Base-by-base conservation (phyloP, 83 land plant species). In the Picea mariana region DNA sequence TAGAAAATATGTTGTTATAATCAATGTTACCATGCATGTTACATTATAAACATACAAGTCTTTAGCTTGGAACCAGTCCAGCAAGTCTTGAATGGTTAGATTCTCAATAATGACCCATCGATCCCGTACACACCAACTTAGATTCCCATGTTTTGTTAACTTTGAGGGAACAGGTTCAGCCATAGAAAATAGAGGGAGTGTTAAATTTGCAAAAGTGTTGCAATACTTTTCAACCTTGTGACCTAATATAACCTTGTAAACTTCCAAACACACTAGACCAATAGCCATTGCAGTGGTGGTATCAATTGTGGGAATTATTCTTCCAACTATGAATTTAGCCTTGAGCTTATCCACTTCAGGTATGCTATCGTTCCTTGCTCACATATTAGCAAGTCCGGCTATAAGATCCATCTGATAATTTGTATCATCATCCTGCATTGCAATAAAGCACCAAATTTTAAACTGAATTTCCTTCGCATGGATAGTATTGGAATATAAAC, bases 101-200 rank as follows among this genome's bases (percentile, higher is more conserved):
- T 94, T 94, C 80, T 90, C 91, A 9, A 71, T 63, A 17, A 96
- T 80, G 3, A 87, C 77, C 98, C 98, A 96, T 27, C 97, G 89
- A 81, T 96, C 98, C 97, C 98, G 93, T 2, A 91, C 86, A 11
- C 93, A 91, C 98, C 97, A 96, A 81, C 87, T 91, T 87, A 92
- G 85, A 67, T 96, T 92, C 60, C 75, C 81, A 79, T 94, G 95
- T 75, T 89, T 91, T 66, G 91, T 85, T 11, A 86, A 75, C 87
- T 96, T 96, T 7, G 98, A 95, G 8, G 98, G 96, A 9, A 96
- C 98, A 6, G 98, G 98, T 85, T 96, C 98, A 1, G 98, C 98
- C 88, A 96, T 96, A 9, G 94, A 91, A 84, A 96, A 94, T 9
- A 96, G 81, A 18, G 98, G 97, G 12, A 94, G 90, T 1, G 97